Base-by-base conservation (phyloP, 1,284 basidiomycete species). In the Schizophyllum commune region DNA sequence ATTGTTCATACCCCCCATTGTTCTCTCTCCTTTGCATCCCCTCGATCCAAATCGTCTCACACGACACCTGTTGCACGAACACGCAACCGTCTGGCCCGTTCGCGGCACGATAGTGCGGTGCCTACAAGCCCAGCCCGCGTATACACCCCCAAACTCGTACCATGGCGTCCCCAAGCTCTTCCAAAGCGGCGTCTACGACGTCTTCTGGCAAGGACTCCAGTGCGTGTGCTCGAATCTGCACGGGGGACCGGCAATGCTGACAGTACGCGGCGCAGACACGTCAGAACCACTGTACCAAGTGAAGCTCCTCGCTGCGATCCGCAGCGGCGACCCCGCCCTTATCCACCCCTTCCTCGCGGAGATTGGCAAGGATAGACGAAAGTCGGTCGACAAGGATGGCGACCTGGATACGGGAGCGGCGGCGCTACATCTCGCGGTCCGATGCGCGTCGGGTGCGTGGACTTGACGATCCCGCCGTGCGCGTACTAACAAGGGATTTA, bases 311-410 rank as follows among this genome's bases (percentile, higher is more conserved):
- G 83, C 89, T 5, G 94, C 93, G 4, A 80, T 96, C 19, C 82
- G 92, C 20, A 85, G 70, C 64, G 77, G 91, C 54, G 89, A 94
- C 68, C 84, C 90, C 0, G 80, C 85, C 5, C 78, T 84, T 20
- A 90, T 95, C n/a, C 89, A 92, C 67, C 89, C 91, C 2, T 91
- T 94, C 70, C 78, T 95, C n/a, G 72, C 86, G 6, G 90, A 92
- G 69, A 86, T 94, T 58, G 78, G 79, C 59, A 84, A 85, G 70
- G 82, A 88, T 65, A 80, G 78, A 65, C 77, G 82, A 20, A 79
- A 72, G 32, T 82, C 80, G n/a, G 62, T 70, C 0, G 79, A 79
- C 32, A 63, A 59, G 15, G 74, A 76, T 17, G 69, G 71, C 32
- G 70, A 73, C 21, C 66, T 83, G 0, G 84, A 91, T 68, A 79